Evolutionary conservation across 1,284 basidiomycete genomes (phyloP).

Genomic region (Baeospora myosura): DNA sequence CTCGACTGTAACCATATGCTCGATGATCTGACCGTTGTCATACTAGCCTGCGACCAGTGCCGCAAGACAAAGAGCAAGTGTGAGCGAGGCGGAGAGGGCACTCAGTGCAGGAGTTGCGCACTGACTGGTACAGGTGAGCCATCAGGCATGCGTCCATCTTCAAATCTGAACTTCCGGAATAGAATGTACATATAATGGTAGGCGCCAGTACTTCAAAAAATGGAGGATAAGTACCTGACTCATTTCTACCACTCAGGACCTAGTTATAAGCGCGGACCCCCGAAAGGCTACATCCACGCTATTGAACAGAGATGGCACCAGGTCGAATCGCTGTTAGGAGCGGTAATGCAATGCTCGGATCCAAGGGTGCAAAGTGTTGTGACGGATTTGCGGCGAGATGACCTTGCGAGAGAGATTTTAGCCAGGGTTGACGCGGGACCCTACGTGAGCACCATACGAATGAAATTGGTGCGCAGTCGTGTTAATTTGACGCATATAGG

Average conservation of each 20-base stretch:
- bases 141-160: background rate
- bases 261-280: constrained; percentile 64
- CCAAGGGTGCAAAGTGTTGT: constrained; percentile 63
- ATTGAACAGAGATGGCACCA: constrained; percentile 86
- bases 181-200: too few relatives aligned
- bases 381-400: constrained; percentile 60
- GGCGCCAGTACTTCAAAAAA: too few relatives aligned
- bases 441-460: constrained; percentile 55
- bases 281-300: constrained; percentile 85
- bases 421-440: constrained; percentile 68
- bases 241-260: background rate
- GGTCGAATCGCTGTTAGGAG: constrained; percentile 77
- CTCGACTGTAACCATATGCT: background rate
- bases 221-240: too few relatives aligned
- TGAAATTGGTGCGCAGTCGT: too few relatives aligned
- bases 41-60: constrained; percentile 73
- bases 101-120: constrained; percentile 64
- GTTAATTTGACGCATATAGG: too few relatives aligned
- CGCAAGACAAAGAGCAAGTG: constrained; percentile 85
- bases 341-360: constrained; percentile 68
- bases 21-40: constrained; percentile 6
- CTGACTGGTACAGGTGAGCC: constrained; percentile 50
- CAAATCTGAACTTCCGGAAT: too few relatives aligned
- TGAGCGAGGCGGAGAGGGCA: constrained; percentile 51
- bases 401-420: constrained; percentile 65